Evolutionary conservation across 139 green algal genomes (phyloP).

Genomic region (Micractinium sp.): DNA sequence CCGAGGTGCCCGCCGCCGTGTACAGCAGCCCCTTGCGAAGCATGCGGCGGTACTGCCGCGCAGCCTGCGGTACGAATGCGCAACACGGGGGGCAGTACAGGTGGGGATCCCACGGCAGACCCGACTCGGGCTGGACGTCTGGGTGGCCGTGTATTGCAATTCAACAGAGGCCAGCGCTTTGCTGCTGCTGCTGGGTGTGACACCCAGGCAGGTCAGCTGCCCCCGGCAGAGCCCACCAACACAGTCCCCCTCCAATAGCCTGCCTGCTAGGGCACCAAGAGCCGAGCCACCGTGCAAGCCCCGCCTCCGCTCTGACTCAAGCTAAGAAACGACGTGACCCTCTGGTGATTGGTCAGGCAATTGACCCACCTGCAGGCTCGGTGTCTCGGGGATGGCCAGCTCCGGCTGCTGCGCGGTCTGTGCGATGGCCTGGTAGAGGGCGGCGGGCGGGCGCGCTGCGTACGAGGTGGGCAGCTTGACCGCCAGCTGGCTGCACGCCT

Average conservation of each 20-base stretch:
- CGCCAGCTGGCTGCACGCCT: conserved; percentile 36
- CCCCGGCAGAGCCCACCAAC: background rate
- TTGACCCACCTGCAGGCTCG: conserved; percentile 45
- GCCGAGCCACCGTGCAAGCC: no score
- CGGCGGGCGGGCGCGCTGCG: background rate
- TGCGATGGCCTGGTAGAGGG: conserved; percentile 40
- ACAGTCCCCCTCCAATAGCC: background rate
- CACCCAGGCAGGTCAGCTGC: background rate
- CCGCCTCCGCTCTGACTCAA: no score
- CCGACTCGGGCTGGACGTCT: no score
- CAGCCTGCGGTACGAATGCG: conserved; percentile 19
- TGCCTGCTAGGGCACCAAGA: no score
- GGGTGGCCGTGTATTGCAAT: background rate
- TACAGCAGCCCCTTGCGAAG: conserved; percentile 40
- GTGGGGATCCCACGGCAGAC: background rate
- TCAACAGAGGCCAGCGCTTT: background rate
- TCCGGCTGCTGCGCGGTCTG: conserved; percentile 37
- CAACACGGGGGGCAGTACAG: background rate
- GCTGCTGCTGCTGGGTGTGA: no score
- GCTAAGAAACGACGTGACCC: no score
- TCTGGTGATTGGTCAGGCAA: no score
- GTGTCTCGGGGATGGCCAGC: conserved; percentile 55
- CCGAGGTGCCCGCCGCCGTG: conserved; percentile 25
- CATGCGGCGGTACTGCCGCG: conserved; percentile 45
- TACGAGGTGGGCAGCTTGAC: conserved; percentile 43